Evolutionary conservation across 106 monocot genomes (phyloP).

Genomic region (Acorus gramineus): DNA sequence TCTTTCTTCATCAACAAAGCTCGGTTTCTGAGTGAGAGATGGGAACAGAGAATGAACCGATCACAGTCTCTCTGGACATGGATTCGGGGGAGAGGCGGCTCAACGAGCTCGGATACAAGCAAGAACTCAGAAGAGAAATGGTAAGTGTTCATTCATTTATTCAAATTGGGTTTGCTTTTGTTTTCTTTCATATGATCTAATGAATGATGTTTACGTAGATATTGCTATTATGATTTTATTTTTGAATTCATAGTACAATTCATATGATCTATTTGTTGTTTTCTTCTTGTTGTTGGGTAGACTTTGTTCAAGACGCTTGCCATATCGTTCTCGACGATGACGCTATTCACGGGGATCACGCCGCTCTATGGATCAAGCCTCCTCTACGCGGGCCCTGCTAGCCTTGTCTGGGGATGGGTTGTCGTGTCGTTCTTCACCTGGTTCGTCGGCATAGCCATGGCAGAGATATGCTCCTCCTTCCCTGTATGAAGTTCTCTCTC

Average conservation of each 20-base stretch:
- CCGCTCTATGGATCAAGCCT: constrained; percentile 70
- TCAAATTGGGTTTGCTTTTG: background rate
- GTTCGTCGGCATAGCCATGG: constrained; percentile 80
- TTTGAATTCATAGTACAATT: background rate
- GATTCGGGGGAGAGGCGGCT: constrained; percentile 80
- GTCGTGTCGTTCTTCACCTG: constrained; percentile 81
- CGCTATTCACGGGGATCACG: constrained; percentile 82
- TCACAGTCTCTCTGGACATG: constrained; percentile 12
- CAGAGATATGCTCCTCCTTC: constrained; percentile 90
- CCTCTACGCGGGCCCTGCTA: constrained; percentile 59
- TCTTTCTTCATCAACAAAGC: too few species aligned
- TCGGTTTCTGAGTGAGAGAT: too few species aligned
- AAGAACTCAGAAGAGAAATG: constrained; percentile 72
- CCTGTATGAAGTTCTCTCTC: constrained; percentile 24
- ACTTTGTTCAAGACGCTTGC: constrained; percentile 81
- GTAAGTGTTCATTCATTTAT: constrained; percentile 9
- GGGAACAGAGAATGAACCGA: too few species aligned
- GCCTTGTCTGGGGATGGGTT: constrained; percentile 81
- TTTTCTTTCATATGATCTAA: background rate
- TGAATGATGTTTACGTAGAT: background rate
- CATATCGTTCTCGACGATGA: constrained; percentile 81
- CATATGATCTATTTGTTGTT: background rate
- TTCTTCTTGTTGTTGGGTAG: constrained; percentile 7
- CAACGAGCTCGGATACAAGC: constrained; percentile 88
- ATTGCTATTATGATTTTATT: background rate